Evolutionary conservation across 441 rosid species (phyloP).

Genomic region (Breynia disticha): DNA sequence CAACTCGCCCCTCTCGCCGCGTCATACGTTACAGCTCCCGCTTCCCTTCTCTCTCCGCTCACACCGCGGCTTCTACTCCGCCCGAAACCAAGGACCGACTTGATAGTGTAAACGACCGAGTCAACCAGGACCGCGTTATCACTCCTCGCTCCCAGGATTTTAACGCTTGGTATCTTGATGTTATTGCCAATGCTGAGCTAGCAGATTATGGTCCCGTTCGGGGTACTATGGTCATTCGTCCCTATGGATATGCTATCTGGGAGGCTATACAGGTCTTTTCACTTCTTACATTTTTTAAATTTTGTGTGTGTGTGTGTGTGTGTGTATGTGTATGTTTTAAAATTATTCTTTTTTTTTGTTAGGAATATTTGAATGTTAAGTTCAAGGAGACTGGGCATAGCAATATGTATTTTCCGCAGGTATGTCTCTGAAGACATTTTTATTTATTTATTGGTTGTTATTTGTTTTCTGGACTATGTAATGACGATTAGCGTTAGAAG

Average conservation of each 20-base stretch:
- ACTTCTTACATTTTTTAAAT: background rate
- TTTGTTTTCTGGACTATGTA: no score
- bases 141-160: conserved; percentile 86
- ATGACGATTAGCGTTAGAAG: no score
- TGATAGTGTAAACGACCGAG: conserved; percentile 27
- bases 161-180: conserved; percentile 88
- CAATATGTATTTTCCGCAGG: conserved; percentile 96
- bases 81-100: conserved; percentile 44
- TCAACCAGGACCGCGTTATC: conserved; percentile 41
- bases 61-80: conserved; percentile 39
- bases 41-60: conserved; percentile 30
- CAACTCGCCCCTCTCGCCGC: conserved; percentile 31
- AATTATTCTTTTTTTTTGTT: background rate
- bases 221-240: conserved; percentile 94
- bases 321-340: no score
- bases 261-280: conserved; percentile 79
- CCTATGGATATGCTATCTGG: conserved; percentile 91
- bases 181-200: conserved; percentile 79
- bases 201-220: conserved; percentile 97
- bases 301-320: background rate
- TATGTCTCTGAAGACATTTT: conserved; percentile 15
- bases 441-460: conserved; percentile 2
- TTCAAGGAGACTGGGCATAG: conserved; percentile 96
- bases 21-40: conserved; percentile 24
- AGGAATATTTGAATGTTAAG: conserved; percentile 82